These are phyloP conservation scores for Taphrina flavorubra DNA, from an alignment of 1,139 yeast genomes.

Conservation along the genomic window DNA sequence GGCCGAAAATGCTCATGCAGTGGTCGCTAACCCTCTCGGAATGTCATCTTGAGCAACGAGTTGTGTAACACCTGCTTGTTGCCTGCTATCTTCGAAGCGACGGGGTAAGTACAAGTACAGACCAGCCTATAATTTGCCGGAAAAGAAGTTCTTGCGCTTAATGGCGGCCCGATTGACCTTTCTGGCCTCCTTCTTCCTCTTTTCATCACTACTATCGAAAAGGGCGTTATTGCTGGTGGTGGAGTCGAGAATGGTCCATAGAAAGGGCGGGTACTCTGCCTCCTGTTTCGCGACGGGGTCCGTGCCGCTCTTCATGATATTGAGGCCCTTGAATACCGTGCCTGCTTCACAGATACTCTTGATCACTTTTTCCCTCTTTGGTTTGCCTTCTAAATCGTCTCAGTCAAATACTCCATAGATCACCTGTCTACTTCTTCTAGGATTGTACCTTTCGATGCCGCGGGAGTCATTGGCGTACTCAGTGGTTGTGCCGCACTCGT, in stretches of 20 bases:
- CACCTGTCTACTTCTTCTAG: not conserved
- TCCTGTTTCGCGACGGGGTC: constrained; percentile 93
- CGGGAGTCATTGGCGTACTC: constrained; percentile 17
- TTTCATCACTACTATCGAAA: too few relatives aligned
- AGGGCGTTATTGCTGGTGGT: not conserved
- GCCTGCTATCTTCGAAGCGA: too few relatives aligned
- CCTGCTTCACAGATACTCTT: constrained; percentile 56
- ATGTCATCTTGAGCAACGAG: too few relatives aligned
- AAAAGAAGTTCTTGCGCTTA: constrained; percentile 34
- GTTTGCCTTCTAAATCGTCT: not conserved
- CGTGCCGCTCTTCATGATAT: constrained; percentile 75
- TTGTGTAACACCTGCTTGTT: too few relatives aligned
- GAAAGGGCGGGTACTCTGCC: constrained; percentile 90
- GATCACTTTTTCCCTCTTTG: constrained; percentile 30
- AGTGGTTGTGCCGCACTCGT: constrained; percentile 28
- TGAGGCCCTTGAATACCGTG: constrained; percentile 72
- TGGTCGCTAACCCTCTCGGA: too few relatives aligned
- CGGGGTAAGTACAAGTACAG: too few relatives aligned
- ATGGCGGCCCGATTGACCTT: constrained; percentile 29
- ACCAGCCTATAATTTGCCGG: constrained; percentile 21
- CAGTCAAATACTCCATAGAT: too few relatives aligned
- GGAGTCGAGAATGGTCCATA: constrained; percentile 67
- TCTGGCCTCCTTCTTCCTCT: constrained; percentile 32
- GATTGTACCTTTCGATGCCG: not conserved
- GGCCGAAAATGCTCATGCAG: too few relatives aligned